Evolutionary conservation across 805 yeast genomes (phyloP).

Genomic region (Barnettozyma californica): DNA sequence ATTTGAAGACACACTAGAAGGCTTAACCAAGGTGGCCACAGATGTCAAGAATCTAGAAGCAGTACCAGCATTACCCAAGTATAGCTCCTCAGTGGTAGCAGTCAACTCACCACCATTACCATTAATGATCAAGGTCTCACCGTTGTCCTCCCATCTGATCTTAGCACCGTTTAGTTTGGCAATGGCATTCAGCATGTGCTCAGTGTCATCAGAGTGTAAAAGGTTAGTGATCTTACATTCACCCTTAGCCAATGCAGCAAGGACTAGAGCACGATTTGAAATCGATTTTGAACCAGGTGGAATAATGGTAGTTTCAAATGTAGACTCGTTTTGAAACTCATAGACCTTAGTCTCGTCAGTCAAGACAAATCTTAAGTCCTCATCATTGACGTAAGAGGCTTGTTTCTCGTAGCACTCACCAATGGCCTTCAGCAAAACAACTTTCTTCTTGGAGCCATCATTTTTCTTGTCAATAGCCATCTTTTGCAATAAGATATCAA

Average conservation of each 20-base stretch:
- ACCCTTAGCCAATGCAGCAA: conserved; percentile 90
- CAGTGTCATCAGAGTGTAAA: conserved; percentile 94
- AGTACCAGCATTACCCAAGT: conserved; percentile 96
- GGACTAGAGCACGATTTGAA: conserved; percentile 86
- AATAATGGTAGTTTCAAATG: conserved; percentile 38
- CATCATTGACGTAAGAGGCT: conserved; percentile 81
- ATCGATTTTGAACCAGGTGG: conserved; percentile 99
- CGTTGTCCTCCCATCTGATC: conserved; percentile 79
- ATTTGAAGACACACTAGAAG: conserved; percentile 34
- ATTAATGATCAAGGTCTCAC: conserved; percentile 78
- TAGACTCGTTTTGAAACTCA: conserved; percentile 38
- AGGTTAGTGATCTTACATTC: conserved; percentile 77
- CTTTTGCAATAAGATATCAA: conserved; percentile 65
- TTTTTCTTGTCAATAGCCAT: conserved; percentile 97
- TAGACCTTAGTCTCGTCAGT: conserved; percentile 75
- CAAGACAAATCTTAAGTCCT: conserved; percentile 72
- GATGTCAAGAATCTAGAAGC: conserved; percentile 93
- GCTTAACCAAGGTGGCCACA: conserved; percentile 77
- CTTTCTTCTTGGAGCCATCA: conserved; percentile 85
- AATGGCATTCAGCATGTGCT: conserved; percentile 89
- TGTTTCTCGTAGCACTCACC: conserved; percentile 86
- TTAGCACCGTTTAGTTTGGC: conserved; percentile 74
- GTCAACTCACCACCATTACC: conserved; percentile 78
- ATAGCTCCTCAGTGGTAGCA: conserved; percentile 63
- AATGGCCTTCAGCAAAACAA: conserved; percentile 75